Evolutionary conservation across 441 rosid species (phyloP).

Genomic region (Aquilaria agallochum): DNA sequence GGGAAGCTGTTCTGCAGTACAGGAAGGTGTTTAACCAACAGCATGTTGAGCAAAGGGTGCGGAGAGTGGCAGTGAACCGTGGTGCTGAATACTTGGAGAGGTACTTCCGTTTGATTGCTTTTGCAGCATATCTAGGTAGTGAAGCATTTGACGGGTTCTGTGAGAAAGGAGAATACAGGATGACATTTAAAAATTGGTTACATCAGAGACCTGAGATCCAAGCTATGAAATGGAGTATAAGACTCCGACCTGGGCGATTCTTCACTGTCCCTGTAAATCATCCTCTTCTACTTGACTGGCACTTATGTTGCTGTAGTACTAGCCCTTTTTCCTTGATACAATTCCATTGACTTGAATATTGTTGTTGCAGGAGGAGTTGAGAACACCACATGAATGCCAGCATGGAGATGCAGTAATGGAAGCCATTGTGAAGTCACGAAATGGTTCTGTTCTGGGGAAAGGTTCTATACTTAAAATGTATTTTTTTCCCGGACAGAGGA

Average conservation of each 20-base stretch:
- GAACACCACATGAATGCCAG: conserved; percentile 82
- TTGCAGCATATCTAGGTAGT: conserved; percentile 99
- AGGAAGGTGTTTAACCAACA: conserved; percentile 92
- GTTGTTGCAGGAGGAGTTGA: conserved; percentile 70
- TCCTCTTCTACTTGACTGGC: conserved; percentile 8
- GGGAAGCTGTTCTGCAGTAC: conserved; percentile 87
- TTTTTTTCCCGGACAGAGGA: conserved; percentile 95
- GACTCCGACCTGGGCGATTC: conserved; percentile 92
- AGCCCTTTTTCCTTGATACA: conserved; percentile 1
- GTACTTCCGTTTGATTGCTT: conserved; percentile 91
- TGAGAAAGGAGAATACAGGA: conserved; percentile 70
- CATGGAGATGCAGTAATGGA: conserved; percentile 99
- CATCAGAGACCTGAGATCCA: conserved; percentile 95
- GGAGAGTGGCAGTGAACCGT: conserved; percentile 89
- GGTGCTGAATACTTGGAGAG: conserved; percentile 98
- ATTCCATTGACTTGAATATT: conserved; percentile 12
- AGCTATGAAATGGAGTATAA: conserved; percentile 98
- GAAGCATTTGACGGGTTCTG: conserved; percentile 91
- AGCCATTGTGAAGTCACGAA: conserved; percentile 79
- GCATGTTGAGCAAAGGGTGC: conserved; percentile 86
- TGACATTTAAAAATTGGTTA: conserved; percentile 90
- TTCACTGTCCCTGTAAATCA: conserved; percentile 81
- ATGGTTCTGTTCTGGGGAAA: conserved; percentile 90
- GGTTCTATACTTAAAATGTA: conserved; percentile 94
- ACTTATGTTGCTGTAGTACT: no score